Evolutionary conservation across 208 protist genomes (phyloP).

Genomic region (Phytomonas sp.): DNA sequence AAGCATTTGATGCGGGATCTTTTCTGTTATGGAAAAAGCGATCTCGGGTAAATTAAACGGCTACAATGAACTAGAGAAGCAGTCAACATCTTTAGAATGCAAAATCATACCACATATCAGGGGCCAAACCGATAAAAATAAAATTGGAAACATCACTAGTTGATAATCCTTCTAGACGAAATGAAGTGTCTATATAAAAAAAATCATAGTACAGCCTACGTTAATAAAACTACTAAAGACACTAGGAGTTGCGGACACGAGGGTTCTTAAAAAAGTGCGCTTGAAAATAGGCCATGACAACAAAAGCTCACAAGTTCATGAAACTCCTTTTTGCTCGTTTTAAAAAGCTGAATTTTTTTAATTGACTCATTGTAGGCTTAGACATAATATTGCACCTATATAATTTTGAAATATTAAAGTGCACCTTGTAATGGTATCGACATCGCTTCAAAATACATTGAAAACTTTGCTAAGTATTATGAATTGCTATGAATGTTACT

Average conservation of each 20-base stretch:
- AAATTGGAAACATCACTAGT: background rate
- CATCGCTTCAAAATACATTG: background rate
- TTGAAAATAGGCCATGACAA: background rate
- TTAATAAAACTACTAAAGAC: background rate
- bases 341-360: background rate
- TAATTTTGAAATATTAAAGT: background rate
- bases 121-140: background rate
- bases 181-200: background rate
- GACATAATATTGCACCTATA: background rate
- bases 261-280: background rate
- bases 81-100: background rate
- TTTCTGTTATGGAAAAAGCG: no score
- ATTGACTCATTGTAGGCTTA: background rate
- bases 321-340: background rate
- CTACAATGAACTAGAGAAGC: no score
- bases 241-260: background rate
- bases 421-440: background rate
- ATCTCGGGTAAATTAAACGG: no score
- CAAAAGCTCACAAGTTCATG: background rate
- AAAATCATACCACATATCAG: background rate
- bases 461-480: background rate
- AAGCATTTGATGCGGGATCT: no score
- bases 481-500: background rate
- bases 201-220: background rate
- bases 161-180: background rate